Evolutionary conservation across 805 yeast genomes (phyloP).

Genomic region (Wickerhamiella qilinensis): DNA sequence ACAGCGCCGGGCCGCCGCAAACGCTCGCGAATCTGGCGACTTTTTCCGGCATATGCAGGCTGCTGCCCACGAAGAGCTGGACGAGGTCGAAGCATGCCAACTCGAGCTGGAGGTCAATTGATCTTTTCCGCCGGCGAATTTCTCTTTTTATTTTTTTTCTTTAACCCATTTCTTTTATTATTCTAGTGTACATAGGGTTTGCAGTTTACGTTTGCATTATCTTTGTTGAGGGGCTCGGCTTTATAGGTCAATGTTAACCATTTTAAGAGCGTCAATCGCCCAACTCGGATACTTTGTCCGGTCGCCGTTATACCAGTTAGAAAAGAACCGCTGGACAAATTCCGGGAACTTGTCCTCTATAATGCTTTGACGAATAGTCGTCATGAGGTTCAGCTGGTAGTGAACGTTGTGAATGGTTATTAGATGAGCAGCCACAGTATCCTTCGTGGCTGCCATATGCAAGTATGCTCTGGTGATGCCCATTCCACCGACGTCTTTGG

Average conservation of each 20-base stretch:
- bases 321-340: conserved; percentile 24
- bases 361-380: conserved; percentile 25
- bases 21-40: conserved; percentile 37
- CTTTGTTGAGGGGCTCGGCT: too few species aligned
- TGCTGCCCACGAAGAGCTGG: neutral
- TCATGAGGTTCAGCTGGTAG: conserved; percentile 29
- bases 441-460: conserved; percentile 24
- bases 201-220: too few species aligned
- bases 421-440: conserved; percentile 30
- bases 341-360: conserved; percentile 24
- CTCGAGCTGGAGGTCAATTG: too few species aligned
- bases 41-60: conserved; percentile 37
- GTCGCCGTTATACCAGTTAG: conserved; percentile 21
- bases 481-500: conserved; percentile 21
- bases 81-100: neutral
- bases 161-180: too few species aligned
- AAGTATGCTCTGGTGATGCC: conserved; percentile 26
- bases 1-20: conserved; percentile 33
- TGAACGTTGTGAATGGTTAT: conserved; percentile 28
- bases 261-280: conserved; percentile 27
- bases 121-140: too few species aligned
- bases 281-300: conserved; percentile 23
- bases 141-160: too few species aligned
- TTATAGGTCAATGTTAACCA: conserved; percentile 23
- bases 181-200: too few species aligned